Conservation (phyloP, 73 alveolate species). For the Breviolum minutum region DNA sequence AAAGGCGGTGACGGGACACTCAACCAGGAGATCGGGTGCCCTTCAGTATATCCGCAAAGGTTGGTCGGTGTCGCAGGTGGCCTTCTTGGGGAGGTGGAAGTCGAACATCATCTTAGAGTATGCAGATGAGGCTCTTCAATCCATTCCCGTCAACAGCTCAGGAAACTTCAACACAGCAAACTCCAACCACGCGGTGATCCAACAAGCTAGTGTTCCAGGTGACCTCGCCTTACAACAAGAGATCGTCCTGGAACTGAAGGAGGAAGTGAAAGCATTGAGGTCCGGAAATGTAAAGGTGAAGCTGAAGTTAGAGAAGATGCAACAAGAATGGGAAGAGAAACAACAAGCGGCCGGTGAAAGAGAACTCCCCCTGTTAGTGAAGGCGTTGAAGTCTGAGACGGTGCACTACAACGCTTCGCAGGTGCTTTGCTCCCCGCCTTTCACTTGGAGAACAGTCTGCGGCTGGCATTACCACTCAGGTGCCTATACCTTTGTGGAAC, state of each 20-base stretch:
- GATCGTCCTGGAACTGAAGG: not conserved
- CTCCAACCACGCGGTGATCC: not conserved
- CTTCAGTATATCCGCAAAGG: slow-evolving; percentile 3
- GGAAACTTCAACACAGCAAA: not conserved
- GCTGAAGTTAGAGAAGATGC: not conserved
- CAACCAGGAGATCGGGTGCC: not conserved
- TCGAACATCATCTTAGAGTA: not conserved
- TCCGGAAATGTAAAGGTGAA: not conserved
- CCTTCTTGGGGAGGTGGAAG: not conserved
- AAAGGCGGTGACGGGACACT: not conserved
- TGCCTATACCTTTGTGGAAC: not conserved
- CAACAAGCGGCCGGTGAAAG: not conserved
- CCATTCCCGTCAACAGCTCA: not conserved
- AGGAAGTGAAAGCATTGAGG: not conserved
- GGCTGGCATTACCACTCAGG: not conserved
- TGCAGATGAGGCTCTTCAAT: not conserved
- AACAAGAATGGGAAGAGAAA: not conserved
- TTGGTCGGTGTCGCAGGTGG: not conserved
- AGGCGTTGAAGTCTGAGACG: not conserved
- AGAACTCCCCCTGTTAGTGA: not conserved
- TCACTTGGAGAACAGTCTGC: not conserved
- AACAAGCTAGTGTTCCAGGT: not conserved
- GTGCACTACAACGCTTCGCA: not conserved
- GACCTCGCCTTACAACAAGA: not conserved
- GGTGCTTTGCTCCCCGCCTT: not conserved